These are phyloP conservation scores for Amoebophrya sp. DNA, from an alignment of 169 alveolate genomes.

Conservation along the genomic window DNA sequence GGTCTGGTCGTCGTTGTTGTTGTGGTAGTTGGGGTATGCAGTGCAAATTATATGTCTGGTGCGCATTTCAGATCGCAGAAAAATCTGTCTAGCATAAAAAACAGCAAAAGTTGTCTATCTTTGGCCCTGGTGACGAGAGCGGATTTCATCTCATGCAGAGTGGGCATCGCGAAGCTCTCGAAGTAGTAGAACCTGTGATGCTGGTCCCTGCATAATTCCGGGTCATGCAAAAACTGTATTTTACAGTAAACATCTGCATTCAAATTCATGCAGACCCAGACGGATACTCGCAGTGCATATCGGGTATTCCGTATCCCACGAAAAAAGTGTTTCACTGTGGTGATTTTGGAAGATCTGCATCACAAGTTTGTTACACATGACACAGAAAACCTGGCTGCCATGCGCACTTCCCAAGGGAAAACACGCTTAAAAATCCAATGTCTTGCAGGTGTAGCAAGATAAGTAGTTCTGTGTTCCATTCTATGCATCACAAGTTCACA, in stretches of 20 bases:
- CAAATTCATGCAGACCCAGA: neutral
- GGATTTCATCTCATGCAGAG: too few species aligned
- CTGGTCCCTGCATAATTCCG: neutral
- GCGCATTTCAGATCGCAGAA: neutral
- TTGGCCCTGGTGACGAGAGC: neutral
- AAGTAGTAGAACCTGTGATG: neutral
- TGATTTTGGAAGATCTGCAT: too few species aligned
- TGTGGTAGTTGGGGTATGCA: neutral
- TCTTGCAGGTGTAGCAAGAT: too few species aligned
- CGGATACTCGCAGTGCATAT: neutral
- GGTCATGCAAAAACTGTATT: neutral
- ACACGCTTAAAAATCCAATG: too few species aligned
- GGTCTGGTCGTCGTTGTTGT: constrained; percentile 47
- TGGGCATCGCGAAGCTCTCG: too few species aligned
- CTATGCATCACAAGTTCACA: too few species aligned
- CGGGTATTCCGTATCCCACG: too few species aligned
- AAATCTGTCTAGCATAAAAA: neutral
- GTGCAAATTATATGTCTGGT: neutral
- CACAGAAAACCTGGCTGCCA: too few species aligned
- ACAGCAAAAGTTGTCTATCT: neutral
- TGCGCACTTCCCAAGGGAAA: too few species aligned
- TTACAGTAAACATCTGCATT: neutral
- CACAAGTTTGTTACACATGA: too few species aligned
- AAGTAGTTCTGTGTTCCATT: too few species aligned
- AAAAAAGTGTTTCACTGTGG: too few species aligned